phyloP scores from a whole-genome alignment of 352 stramenopile species.

The Peronospora belbahrii region DNA sequence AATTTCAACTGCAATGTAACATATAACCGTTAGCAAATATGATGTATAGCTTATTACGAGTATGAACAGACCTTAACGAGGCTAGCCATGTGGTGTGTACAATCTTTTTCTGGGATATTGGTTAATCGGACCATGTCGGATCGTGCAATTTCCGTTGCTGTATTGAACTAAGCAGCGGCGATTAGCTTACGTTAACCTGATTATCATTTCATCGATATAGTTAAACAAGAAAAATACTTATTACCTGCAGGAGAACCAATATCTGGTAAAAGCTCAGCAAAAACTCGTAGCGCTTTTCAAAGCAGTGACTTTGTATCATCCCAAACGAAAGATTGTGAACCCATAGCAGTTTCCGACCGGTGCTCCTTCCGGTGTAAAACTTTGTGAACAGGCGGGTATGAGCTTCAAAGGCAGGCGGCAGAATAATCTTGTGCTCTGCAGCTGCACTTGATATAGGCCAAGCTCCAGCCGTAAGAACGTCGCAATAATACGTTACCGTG shows the following conservation, averaged over 20 bases:
- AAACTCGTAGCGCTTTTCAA: constrained; percentile 75
- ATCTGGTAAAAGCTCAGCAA: constrained; percentile 83
- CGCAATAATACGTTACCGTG: constrained; percentile 54
- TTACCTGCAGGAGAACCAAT: constrained; percentile 64
- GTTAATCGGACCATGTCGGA: constrained; percentile 36
- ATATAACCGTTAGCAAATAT: background rate
- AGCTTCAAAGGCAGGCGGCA: constrained; percentile 46
- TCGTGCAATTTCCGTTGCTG: constrained; percentile 29
- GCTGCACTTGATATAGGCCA: constrained; percentile 74
- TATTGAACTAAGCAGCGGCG: constrained; percentile 52
- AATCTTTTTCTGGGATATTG: constrained; percentile 53
- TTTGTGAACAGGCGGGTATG: constrained; percentile 73
- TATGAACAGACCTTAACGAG: constrained; percentile 61
- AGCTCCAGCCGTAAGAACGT: constrained; percentile 74
- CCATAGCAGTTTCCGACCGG: constrained; percentile 70
- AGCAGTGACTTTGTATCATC: constrained; percentile 55
- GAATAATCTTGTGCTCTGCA: constrained; percentile 42
- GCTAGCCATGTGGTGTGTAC: constrained; percentile 54
- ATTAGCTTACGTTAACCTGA: background rate
- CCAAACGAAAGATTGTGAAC: constrained; percentile 73
- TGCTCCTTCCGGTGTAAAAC: constrained; percentile 74
- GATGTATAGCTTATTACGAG: background rate
- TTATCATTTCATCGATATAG: background rate
- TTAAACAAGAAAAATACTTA: background rate
- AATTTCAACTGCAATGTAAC: constrained; percentile 32